A percentile compares a stretch with the other conserved stretches of the same genome.
Conservation (phyloP, 805 yeast genomes). For the Debaryomyces prosopidis region DNA sequence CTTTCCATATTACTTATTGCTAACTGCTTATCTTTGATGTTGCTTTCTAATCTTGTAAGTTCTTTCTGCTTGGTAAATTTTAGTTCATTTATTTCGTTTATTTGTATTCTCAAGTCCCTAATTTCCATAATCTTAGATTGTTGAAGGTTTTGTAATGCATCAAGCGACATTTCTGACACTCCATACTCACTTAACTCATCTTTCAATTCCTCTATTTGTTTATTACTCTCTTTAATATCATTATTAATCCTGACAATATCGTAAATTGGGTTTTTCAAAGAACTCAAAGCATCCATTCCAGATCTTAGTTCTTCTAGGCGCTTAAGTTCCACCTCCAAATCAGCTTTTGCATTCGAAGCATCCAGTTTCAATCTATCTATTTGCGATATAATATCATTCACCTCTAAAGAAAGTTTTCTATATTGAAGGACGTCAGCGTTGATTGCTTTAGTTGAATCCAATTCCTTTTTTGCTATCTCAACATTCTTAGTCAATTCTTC, state of each 20-base stretch:
- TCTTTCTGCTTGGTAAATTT: constrained; percentile 48
- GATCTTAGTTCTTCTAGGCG: constrained; percentile 4
- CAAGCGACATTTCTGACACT: constrained; percentile 33
- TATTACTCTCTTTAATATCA: constrained; percentile 27
- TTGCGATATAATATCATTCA: constrained; percentile 7
- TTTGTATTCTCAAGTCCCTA: constrained; percentile 37
- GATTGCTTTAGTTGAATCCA: constrained; percentile 29
- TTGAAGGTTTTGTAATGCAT: constrained; percentile 48
- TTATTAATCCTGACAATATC: constrained; percentile 34
- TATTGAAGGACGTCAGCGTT: constrained; percentile 26
- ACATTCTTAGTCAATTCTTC: constrained; percentile 30
- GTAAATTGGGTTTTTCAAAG: constrained; percentile 24
- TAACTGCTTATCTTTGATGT: constrained; percentile 54
- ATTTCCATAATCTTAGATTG: constrained; percentile 37
- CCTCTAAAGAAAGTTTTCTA: constrained; percentile 20
- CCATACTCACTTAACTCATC: constrained; percentile 42
- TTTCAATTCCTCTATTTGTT: constrained; percentile 24
- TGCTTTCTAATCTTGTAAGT: constrained; percentile 45
- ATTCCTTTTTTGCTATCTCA: constrained; percentile 29
- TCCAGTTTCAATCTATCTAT: constrained; percentile 1
- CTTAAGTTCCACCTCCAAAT: constrained; percentile 4
- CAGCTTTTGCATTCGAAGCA: background rate
- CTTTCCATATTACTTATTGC: constrained; percentile 54
- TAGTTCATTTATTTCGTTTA: constrained; percentile 33
- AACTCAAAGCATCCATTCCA: constrained; percentile 13